phyloP scores from a whole-genome alignment of 495 filamentous ascomycete genomes.

The Penicillium samsonianum region DNA sequence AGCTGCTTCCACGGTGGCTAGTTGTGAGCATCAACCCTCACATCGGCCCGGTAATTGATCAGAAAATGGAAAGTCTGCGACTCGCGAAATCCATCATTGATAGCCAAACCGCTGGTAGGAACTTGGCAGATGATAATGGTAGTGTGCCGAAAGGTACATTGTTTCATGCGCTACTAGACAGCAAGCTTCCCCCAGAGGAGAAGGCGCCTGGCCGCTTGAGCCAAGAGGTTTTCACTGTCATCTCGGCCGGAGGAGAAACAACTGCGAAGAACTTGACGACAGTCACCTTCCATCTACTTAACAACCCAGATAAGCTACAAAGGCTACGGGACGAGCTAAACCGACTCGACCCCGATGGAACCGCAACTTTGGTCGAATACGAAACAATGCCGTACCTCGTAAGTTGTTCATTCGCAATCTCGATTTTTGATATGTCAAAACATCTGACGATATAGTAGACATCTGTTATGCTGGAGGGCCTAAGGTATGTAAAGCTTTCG shows the following conservation, averaged over 20 bases:
- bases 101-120: not conserved
- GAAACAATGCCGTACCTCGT: constrained; percentile 41
- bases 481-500: constrained; percentile 18
- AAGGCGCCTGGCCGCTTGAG: constrained; percentile 33
- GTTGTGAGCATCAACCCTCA: constrained; percentile 28
- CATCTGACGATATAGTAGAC: constrained; percentile 17
- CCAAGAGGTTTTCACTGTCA: constrained; percentile 45
- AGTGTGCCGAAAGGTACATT: constrained; percentile 32
- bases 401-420: not conserved
- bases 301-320: constrained; percentile 33
- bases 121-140: not conserved
- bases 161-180: constrained; percentile 45
- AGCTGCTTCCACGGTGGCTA: constrained; percentile 25
- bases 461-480: constrained; percentile 37
- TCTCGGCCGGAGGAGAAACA: constrained; percentile 51
- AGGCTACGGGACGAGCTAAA: constrained; percentile 35
- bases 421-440: not conserved
- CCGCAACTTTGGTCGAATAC: constrained; percentile 29
- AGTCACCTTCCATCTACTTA: constrained; percentile 44
- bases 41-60: constrained; percentile 26
- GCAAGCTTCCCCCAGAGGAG: constrained; percentile 42
- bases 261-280: constrained; percentile 41
- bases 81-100: constrained; percentile 20
- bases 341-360: constrained; percentile 21
- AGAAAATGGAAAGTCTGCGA: constrained; percentile 19